Evolutionary conservation across 768 basidiomycete species (phyloP), one percentile per base, ranked within the genome.

Genomic region (Boletus bicolor): DNA sequence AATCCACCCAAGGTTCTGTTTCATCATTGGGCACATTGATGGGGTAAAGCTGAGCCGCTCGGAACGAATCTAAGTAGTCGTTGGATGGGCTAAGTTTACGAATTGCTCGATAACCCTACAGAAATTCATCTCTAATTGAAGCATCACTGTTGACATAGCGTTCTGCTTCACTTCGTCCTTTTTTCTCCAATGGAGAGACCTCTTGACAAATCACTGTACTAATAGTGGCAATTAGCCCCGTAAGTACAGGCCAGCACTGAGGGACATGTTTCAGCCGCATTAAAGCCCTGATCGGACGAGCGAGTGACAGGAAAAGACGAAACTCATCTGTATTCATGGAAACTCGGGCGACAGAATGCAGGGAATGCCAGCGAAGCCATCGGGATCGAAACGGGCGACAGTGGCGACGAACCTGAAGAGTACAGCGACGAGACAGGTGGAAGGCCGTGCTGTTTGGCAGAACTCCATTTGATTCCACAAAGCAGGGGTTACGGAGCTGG

Each of bases 211-310:
- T 64, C 58, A 36, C 59, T 48, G 55, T 44, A 42, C 42, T 5
- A 28, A 8, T 21, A 28, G 2, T 28, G 6, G 6, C 6, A 44
- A 60, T 44, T 62, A 38, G 17, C 44, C 17, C 64, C 49, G 38
- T 47, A 50, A 46, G 56, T 49, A 49, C 56, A 53, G 41, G 39
- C 28, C 58, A 55, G 26, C 54, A 39, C 41, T 44, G 58, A 58
- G 37, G 17, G 55, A 66, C 60, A 57, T 56, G 67, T 60, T 70
- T 68, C 58, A 64, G 39, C 61, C 66, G 61, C 61, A 64, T 48
- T 58, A 65, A 56, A 44, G 21, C 50, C 58, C 63, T 45, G 57
- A 62, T 58, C 24, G 54, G 48, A 28, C 44, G 53, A 45, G 21
- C 36, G 45, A 47, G 30, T 49, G 59, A 60, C 50, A 56, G 44